phyloP scores from a whole-genome alignment of 2,329 filamentous ascomycete genomes.

The Polytolypa hystricis region DNA sequence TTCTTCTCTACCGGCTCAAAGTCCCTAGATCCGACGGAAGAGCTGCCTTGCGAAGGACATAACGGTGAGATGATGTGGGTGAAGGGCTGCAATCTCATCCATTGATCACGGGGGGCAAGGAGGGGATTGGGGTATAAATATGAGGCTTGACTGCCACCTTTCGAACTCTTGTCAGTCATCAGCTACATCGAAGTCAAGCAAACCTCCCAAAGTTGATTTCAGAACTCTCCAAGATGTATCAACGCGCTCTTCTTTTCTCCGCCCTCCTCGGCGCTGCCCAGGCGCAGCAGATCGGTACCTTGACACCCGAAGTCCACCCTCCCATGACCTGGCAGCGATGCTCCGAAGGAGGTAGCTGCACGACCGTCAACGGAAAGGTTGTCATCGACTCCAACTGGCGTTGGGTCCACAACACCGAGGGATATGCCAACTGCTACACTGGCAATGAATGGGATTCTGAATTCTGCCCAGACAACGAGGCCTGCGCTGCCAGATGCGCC shows the following conservation, averaged over 20 bases:
- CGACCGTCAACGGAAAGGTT: constrained; percentile 36
- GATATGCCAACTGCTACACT: constrained; percentile 42
- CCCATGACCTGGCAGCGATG: constrained; percentile 38
- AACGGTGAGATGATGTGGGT: no score
- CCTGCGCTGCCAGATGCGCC: constrained; percentile 41
- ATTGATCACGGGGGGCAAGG: no score
- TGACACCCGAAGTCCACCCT: constrained; percentile 36
- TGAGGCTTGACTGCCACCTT: no score
- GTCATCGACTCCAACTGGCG: constrained; percentile 44
- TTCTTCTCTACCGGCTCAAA: no score
- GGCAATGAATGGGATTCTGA: constrained; percentile 35
- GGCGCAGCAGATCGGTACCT: constrained; percentile 40
- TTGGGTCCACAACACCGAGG: constrained; percentile 36
- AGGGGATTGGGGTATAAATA: no score
- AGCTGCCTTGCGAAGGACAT: no score
- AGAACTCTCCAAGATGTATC: constrained; percentile 1
- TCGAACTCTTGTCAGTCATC: no score
- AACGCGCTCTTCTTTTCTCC: not conserved
- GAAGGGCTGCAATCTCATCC: no score
- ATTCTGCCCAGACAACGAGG: constrained; percentile 33
- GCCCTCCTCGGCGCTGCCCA: constrained; percentile 30
- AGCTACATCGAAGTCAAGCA: not conserved
- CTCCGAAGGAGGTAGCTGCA: constrained; percentile 27
- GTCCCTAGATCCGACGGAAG: no score
- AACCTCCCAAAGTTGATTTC: not conserved